These are phyloP conservation scores for Agarophyton chilense DNA, from an alignment of 23 red algal genomes.

Conservation along the genomic window DNA sequence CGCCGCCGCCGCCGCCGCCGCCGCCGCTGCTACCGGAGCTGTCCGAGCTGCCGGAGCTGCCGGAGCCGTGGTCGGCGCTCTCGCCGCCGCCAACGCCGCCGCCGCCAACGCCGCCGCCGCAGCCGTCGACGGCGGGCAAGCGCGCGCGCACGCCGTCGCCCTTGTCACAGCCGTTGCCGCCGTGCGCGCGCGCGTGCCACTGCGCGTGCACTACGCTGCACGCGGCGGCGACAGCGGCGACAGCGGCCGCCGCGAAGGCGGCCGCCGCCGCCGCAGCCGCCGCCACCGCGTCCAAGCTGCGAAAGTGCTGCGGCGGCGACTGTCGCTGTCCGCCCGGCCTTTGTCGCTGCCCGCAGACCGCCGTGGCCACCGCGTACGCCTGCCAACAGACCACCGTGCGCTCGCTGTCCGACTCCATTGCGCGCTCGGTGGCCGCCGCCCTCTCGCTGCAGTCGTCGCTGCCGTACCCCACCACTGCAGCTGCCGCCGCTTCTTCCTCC, in stretches of 20 bases:
- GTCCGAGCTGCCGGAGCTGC: background rate
- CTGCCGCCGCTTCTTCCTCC: background rate
- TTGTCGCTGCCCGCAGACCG: constrained; percentile 30
- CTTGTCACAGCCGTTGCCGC: background rate
- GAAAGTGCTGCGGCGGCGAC: constrained; percentile 53
- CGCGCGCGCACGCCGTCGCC: constrained; percentile 5
- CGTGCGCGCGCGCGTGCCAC: background rate
- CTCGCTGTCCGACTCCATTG: constrained; percentile 6
- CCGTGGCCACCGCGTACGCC: background rate
- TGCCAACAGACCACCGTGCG: constrained; percentile 7
- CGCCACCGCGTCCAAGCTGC: constrained; percentile 36
- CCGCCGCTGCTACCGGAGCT: too few species aligned
- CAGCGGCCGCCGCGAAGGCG: background rate
- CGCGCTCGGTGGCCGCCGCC: constrained; percentile 3
- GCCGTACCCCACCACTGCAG: background rate
- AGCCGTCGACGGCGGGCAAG: background rate
- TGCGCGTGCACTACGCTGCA: background rate
- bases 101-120: constrained; percentile 6
- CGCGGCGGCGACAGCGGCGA: constrained; percentile 10
- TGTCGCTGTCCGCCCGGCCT: constrained; percentile 36
- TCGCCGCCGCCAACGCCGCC: background rate
- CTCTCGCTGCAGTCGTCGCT: background rate
- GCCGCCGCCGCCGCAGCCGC: constrained; percentile 19
- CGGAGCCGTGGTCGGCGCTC: background rate
- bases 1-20: background rate